Base-by-base conservation (phyloP, 1,139 yeast species). In the Torulaspora pretoriensis region DNA sequence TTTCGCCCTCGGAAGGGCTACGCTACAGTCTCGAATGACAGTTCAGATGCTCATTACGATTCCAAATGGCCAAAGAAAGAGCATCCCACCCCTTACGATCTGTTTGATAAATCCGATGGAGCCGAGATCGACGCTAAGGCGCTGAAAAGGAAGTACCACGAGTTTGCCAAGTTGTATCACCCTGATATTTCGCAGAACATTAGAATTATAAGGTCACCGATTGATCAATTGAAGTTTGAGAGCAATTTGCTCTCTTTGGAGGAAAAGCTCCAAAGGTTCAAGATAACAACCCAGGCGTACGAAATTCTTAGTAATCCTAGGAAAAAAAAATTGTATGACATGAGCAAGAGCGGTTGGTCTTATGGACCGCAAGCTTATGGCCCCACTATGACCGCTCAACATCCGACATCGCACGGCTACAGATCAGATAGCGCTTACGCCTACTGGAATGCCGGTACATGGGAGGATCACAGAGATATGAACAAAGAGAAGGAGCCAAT, bases 101-200 rank as follows among this genome's bases (percentile, higher is more conserved):
- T 89, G 9, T 78, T 89, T 50, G 75, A 65, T 9, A 38, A 16
- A 12, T 13, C 27, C 27, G 66, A 69, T n/a, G 50, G 36, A 12
- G 40, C 32, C 31, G 32, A 41, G 32, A 19, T 37, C 46, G 25
- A 68, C 78, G 52, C 69, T 74, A 54, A 56, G 55, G 64, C 19
- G 13, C 61, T 90, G 46, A 82, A 83, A 59, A 53, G 64, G 28
- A 70, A 70, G 34, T 90, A 86, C 61, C 74, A 75, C 54, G 72
- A 75, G 45, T 74, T 81, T 45, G 92, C 94, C 12, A 88, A 86
- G 63, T 61, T 81, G 6, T 90, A 92, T 59, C 97, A 92, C 59
- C 97, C 98, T 0, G 98, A 92, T 66, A 68, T 82, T 4, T 63
- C 71, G 10, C 59, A 60, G 10, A 51, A 65, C 12, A 59, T 53